Evolutionary conservation across 2,329 filamentous ascomycete genomes (phyloP), one percentile per base, ranked within the genome.

Genomic region (Orbilia oligospora): DNA sequence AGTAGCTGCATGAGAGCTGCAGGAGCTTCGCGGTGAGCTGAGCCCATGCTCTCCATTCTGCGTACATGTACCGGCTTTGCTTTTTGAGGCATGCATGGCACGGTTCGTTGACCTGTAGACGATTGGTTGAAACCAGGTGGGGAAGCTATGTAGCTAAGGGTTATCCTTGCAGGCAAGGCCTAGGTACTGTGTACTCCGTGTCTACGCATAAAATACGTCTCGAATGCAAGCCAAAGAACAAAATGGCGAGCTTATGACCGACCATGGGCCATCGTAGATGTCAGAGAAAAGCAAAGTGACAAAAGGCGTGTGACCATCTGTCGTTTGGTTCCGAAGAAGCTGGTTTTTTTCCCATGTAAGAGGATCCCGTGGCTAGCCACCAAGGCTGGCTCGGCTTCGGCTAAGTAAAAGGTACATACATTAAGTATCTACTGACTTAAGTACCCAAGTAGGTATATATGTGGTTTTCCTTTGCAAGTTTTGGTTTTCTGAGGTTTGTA

Each of bases 31-130:
- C 30, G 9, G 49, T 56, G 49, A 41, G 49, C 46, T 44, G 49
- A 51, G 33, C 68, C 49, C 48, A 53, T 71, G 36, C 41, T 38
- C 51, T 5, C 48, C 27, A 30, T 30, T 30, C 27, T 30, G n/a
- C n/a, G n/a, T 18, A 12, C 30, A 30, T n/a, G 36, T 24, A 55
- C 33, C 63, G 18, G 46, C 36, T 72, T 72, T 72, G 58, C 61
- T 72, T 72, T 72, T 72, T 56, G 61, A 67, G 55, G 51, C 46
- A 73, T 67, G 70, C 61, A 73, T 73, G 70, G 63, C 61, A 73
- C 70, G 70, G 70, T 73, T 73, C 38, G 61, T 61, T 44, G 63
- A 67, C 20, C 51, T 20, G 70, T 73, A 44, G 61, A 73, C 70
- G 49, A 73, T 67, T 71, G 68, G 68, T 55, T 55, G 5, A 30